These are phyloP conservation scores for Sequoiadendron giganteum DNA, from an alignment of 75 land plant genomes.

Conservation along the genomic window DNA sequence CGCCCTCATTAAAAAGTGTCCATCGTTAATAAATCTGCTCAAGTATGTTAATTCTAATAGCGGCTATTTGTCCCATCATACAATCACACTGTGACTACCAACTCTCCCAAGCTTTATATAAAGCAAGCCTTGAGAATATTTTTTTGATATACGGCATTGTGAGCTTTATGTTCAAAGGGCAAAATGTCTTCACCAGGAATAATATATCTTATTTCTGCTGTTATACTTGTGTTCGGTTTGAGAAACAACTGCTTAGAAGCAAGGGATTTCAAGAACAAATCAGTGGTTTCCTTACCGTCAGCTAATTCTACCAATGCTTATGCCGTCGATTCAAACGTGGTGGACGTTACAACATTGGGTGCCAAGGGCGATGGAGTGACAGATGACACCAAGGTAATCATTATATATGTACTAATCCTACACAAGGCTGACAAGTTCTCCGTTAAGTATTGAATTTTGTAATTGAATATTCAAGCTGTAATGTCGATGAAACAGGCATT, in stretches of 20 bases:
- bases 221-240: neutral
- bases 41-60: too few species aligned
- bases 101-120: too few species aligned
- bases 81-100: too few species aligned
- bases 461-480: neutral
- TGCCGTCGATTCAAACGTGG: constrained; percentile 10
- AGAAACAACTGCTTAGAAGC: neutral
- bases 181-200: neutral
- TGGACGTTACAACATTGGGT: constrained; percentile 48
- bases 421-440: neutral
- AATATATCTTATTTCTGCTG: neutral
- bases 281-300: too few species aligned
- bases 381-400: constrained; percentile 50
- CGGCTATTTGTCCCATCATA: too few species aligned
- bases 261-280: neutral
- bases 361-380: constrained; percentile 56
- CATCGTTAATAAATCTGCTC: too few species aligned
- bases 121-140: too few species aligned
- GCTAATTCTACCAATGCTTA: too few species aligned
- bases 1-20: too few species aligned
- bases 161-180: neutral
- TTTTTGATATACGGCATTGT: too few species aligned
- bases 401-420: neutral
- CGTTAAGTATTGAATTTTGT: neutral
- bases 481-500: constrained; percentile 45